These are phyloP conservation scores for Russula foetens DNA, from an alignment of 768 basidiomycete species.

Conservation along the genomic window DNA sequence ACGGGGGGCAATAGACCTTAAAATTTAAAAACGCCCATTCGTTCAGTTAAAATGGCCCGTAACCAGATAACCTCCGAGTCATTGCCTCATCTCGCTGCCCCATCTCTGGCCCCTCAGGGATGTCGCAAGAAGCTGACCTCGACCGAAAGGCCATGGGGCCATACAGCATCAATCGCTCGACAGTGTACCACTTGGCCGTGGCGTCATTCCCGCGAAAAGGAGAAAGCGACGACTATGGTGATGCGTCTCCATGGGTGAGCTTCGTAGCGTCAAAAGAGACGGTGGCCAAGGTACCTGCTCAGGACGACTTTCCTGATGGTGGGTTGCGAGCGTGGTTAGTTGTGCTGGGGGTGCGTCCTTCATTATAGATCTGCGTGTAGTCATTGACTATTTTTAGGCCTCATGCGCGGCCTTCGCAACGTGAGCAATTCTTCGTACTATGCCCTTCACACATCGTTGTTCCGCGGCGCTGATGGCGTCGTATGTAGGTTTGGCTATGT, in stretches of 20 bases:
- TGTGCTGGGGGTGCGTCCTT: conserved; percentile 31
- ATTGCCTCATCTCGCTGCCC: too few species aligned
- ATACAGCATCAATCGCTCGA: not conserved
- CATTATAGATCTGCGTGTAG: not conserved
- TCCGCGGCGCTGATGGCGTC: not conserved
- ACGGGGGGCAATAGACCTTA: not conserved
- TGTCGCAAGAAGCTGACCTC: not conserved
- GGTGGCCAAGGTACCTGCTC: not conserved
- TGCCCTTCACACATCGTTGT: not conserved
- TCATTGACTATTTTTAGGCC: conserved; percentile 2
- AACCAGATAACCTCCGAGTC: too few species aligned
- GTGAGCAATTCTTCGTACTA: conserved; percentile 23
- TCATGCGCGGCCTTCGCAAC: conserved; percentile 37
- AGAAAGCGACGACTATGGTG: not conserved
- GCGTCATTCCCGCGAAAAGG: not conserved
- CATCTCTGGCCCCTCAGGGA: not conserved
- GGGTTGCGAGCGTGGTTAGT: conserved; percentile 38
- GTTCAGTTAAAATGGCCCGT: too few species aligned
- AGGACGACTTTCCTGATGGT: conserved; percentile 34
- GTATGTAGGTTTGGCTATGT: conserved; percentile 52
- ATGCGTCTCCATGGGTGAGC: not conserved
- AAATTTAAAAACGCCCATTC: too few species aligned
- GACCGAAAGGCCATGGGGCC: not conserved
- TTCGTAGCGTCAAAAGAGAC: not conserved
- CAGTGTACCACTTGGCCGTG: not conserved